Conservation (phyloP, 345 rosid species). For the Rubroshorea leprosula region DNA sequence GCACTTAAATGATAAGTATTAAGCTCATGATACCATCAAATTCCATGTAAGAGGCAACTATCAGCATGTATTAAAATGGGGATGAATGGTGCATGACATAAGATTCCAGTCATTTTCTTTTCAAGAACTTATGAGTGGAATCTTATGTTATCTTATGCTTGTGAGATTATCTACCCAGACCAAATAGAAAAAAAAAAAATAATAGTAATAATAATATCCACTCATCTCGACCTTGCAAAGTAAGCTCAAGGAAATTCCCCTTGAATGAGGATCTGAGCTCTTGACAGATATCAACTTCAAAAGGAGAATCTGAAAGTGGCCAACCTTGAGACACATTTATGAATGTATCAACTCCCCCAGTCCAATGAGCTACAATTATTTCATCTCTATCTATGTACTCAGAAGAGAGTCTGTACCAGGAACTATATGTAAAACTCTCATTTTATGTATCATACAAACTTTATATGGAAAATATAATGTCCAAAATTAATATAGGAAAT, state of each 20-base stretch:
- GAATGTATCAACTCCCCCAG: constrained; percentile 54
- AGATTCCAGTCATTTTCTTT: too few species aligned
- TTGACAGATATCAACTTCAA: constrained; percentile 45
- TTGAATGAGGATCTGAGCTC: constrained; percentile 37
- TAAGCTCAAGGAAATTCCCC: constrained; percentile 47
- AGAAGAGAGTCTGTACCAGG: constrained; percentile 47
- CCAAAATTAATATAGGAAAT: too few species aligned
- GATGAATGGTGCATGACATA: too few species aligned
- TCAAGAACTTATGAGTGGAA: too few species aligned
- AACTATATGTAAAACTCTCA: constrained; percentile 3
- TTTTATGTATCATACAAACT: not conserved
- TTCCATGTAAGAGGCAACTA: too few species aligned
- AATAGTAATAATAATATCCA: too few species aligned
- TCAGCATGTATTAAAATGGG: too few species aligned
- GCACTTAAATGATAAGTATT: too few species aligned
- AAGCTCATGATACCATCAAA: too few species aligned
- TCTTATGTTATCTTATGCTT: too few species aligned
- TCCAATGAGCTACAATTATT: constrained; percentile 52
- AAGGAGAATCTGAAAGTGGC: constrained; percentile 50
- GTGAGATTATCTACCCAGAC: not conserved
- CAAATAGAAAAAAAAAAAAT: not conserved
- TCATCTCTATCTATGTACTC: constrained; percentile 71
- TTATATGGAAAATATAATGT: too few species aligned
- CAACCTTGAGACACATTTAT: constrained; percentile 63
- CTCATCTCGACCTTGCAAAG: constrained; percentile 64